Percentiles rank a stretch among this genome's conserved stretches.
Conservation (phyloP, 2,329 filamentous ascomycete species). For the Xylaria polymorpha region DNA sequence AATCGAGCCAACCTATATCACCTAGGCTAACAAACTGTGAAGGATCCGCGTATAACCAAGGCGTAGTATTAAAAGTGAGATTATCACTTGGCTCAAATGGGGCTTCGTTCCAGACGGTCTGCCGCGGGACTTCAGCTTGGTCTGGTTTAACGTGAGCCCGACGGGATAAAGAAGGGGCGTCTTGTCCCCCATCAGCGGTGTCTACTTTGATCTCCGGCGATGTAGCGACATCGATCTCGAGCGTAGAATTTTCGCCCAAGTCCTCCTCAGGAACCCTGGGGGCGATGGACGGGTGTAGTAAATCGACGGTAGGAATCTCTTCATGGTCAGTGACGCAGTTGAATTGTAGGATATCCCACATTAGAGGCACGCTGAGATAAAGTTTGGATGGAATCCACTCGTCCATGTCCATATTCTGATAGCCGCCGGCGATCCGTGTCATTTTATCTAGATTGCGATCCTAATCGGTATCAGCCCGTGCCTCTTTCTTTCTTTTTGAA, state of each 20-base stretch:
- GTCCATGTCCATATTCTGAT: conserved; percentile 39
- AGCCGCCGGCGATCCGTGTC: conserved; percentile 37
- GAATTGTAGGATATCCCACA: conserved; percentile 41
- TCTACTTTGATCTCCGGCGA: conserved; percentile 39
- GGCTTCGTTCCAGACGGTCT: conserved; percentile 35
- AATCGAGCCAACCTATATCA: conserved; percentile 37
- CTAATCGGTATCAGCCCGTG: conserved; percentile 24
- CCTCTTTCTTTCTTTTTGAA: background rate
- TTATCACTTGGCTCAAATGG: conserved; percentile 36
- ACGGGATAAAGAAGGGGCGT: conserved; percentile 36
- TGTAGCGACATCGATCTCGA: conserved; percentile 39
- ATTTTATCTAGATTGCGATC: conserved; percentile 38
- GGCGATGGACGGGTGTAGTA: conserved; percentile 34
- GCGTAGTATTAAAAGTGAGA: conserved; percentile 39
- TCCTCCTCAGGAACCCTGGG: conserved; percentile 29
- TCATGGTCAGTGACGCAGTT: conserved; percentile 37
- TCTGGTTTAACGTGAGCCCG: conserved; percentile 34
- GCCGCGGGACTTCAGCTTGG: conserved; percentile 32
- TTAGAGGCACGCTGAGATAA: conserved; percentile 39
- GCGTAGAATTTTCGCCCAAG: conserved; percentile 33
- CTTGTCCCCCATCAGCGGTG: conserved; percentile 38
- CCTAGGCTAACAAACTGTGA: conserved; percentile 38
- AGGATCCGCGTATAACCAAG: conserved; percentile 38
- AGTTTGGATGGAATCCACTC: conserved; percentile 39
- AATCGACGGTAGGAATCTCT: conserved; percentile 35